phyloP scores from a whole-genome alignment of 139 green algal species.

The Zygnema cylindricum region DNA sequence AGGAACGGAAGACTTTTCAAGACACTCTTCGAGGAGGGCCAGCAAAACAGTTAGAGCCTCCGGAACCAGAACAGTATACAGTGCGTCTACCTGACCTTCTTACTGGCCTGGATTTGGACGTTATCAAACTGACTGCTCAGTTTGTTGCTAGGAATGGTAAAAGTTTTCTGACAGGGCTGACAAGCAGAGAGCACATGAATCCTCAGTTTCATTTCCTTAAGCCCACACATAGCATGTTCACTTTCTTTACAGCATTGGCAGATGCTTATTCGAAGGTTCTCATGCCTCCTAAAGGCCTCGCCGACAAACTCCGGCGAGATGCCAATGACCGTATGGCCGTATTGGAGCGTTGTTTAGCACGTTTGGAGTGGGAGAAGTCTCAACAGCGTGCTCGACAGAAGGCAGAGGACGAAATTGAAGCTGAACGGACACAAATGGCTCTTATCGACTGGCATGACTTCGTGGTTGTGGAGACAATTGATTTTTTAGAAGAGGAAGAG shows the following conservation, averaged over 20 bases:
- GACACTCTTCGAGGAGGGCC: neutral
- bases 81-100: slow-evolving; percentile 90
- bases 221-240: slow-evolving; percentile 91
- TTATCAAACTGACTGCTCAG: slow-evolving; percentile 95
- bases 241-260: slow-evolving; percentile 90
- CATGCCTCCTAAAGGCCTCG: slow-evolving; percentile 84
- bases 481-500: slow-evolving; percentile 88
- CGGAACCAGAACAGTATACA: slow-evolving; percentile 89
- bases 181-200: slow-evolving; percentile 80
- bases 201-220: slow-evolving; percentile 95
- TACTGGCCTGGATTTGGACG: slow-evolving; percentile 83
- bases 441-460: slow-evolving; percentile 97
- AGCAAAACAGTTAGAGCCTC: slow-evolving; percentile 78
- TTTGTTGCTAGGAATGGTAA: slow-evolving; percentile 95
- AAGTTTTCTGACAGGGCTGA: slow-evolving; percentile 76
- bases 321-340: slow-evolving; percentile 59
- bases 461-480: slow-evolving; percentile 94
- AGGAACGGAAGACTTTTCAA: neutral
- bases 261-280: slow-evolving; percentile 93
- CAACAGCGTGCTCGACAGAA: slow-evolving; percentile 77
- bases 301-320: slow-evolving; percentile 74
- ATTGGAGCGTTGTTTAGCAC: slow-evolving; percentile 82
- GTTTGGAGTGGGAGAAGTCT: slow-evolving; percentile 90
- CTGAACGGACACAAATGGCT: slow-evolving; percentile 88
- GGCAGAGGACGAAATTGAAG: slow-evolving; percentile 77